Base-by-base conservation (phyloP, 2,329 filamentous ascomycete species). In the Botrytis sinoallii region DNA sequence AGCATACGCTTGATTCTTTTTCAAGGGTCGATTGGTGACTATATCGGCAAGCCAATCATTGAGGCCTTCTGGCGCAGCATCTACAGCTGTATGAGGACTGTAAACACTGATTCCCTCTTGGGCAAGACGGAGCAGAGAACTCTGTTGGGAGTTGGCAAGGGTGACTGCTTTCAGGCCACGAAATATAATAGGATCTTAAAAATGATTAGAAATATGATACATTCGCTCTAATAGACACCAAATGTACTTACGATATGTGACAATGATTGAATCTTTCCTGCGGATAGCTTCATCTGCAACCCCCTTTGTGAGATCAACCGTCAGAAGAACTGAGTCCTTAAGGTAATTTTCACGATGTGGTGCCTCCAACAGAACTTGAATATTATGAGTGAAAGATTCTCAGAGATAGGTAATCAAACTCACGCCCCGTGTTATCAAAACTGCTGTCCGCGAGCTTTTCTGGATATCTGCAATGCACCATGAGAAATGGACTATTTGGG, bases 21-120 rank as follows among this genome's bases (percentile, higher is more conserved):
- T 61, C 29, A 73, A 69, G 22, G 64, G 64, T 16, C 35, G 64
- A 44, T 44, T 44, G 3, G 91, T 90, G 32, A 98, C 89, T 67
- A 97, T 91, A 80, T 97, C 92, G 75, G 93, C 94, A 16, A 99
- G 90, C 95, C 95, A 99, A 82, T 97, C 93, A 80, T 95, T 97
- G 78, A 99, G 89, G 6, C 96, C 96, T 29, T 91, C 89, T 0
- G 90, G 89, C 0, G 93, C 93, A 57, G 94, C 94, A 83, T 99
- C 96, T 61, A 98, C 90, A 22, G 96, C 95, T 0, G 96, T 99
- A 84, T 99, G 96, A 0, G 96, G 96, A 77, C 92, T 94, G 85
- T 98, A 99, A 73, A 99, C 94, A 77, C 94, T 97, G 79, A 99
- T 94, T 52, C 95, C 95, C 82, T 93, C 90, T 76, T 93, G 92